Conservation (phyloP, 1,284 basidiomycete species). For the Puccinia novopanici region DNA sequence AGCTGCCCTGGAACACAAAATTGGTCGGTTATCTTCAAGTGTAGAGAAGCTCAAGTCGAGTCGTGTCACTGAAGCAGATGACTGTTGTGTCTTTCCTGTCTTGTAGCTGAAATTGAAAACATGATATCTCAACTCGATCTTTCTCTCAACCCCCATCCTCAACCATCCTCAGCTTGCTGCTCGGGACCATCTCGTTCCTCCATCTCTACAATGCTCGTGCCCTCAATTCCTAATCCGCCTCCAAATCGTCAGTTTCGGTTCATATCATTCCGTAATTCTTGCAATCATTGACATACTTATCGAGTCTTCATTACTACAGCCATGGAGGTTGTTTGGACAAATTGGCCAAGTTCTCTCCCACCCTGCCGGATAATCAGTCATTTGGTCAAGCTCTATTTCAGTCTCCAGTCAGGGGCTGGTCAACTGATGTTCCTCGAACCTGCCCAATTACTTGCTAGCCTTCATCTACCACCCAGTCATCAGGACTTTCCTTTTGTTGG, state of each 20-base stretch:
- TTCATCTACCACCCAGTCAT: slow-evolving; percentile 36
- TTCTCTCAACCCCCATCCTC: slow-evolving; percentile 22
- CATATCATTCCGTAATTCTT: background rate
- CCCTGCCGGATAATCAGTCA: slow-evolving; percentile 29
- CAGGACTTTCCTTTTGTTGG: slow-evolving; percentile 41
- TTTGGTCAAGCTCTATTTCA: slow-evolving; percentile 37
- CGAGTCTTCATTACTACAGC: background rate
- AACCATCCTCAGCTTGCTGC: background rate
- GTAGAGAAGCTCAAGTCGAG: background rate
- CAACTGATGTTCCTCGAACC: slow-evolving; percentile 42
- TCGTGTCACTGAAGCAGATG: background rate
- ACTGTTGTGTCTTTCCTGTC: background rate
- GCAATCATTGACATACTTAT: background rate
- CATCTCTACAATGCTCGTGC: background rate
- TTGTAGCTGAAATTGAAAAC: slow-evolving; percentile 28
- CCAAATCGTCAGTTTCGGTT: background rate
- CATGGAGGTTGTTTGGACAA: slow-evolving; percentile 16
- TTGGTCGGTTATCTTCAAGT: slow-evolving; percentile 16
- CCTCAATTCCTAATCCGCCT: background rate
- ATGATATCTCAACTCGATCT: slow-evolving; percentile 27
- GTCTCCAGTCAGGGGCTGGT: slow-evolving; percentile 22
- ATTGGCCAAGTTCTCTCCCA: slow-evolving; percentile 41
- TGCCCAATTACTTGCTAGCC: slow-evolving; percentile 13
- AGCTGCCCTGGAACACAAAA: slow-evolving; percentile 27
- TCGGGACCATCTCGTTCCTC: slow-evolving; percentile 10